Percentiles rank a stretch among this genome's conserved stretches.
Evolutionary conservation across 768 basidiomycete genomes (phyloP).

Genomic region (Lactifluus hygrophoroides): DNA sequence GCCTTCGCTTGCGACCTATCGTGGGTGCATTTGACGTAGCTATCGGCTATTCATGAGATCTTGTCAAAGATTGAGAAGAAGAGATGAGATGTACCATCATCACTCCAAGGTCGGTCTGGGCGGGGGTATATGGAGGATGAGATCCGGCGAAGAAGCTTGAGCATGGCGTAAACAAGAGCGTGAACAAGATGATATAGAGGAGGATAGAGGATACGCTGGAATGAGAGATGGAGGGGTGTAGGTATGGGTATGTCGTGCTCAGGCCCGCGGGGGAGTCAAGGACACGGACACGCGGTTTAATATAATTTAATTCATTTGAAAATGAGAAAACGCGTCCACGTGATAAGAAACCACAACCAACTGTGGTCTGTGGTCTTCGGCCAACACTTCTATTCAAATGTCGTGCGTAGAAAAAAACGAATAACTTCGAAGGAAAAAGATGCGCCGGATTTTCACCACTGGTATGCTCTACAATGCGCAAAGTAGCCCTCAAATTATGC

Average conservation of each 20-base stretch:
- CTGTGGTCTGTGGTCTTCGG: too few species aligned
- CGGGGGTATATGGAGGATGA: slow-evolving; percentile 62
- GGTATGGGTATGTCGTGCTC: not conserved
- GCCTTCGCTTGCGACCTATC: slow-evolving; percentile 56
- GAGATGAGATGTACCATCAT: slow-evolving; percentile 41
- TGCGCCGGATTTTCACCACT: too few species aligned
- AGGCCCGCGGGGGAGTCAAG: not conserved
- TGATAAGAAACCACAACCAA: not conserved
- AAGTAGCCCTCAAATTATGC: too few species aligned
- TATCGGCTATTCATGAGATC: slow-evolving; percentile 24
- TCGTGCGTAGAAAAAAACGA: too few species aligned
- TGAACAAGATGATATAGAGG: not conserved
- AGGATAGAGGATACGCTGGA: too few species aligned
- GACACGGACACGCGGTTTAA: too few species aligned
- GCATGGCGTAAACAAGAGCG: slow-evolving; percentile 36
- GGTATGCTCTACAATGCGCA: too few species aligned
- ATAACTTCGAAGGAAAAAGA: too few species aligned
- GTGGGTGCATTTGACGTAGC: slow-evolving; percentile 71
- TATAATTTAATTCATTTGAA: too few species aligned
- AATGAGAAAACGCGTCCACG: not conserved
- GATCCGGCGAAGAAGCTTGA: slow-evolving; percentile 61
- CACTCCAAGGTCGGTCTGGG: slow-evolving; percentile 67
- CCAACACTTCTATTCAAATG: too few species aligned
- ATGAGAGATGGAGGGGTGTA: not conserved
- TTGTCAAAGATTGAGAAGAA: slow-evolving; percentile 3